These are phyloP conservation scores for Rhizophagus sp. DNA, from an alignment of 192 early-diverging fungal genomes.

Conservation along the genomic window DNA sequence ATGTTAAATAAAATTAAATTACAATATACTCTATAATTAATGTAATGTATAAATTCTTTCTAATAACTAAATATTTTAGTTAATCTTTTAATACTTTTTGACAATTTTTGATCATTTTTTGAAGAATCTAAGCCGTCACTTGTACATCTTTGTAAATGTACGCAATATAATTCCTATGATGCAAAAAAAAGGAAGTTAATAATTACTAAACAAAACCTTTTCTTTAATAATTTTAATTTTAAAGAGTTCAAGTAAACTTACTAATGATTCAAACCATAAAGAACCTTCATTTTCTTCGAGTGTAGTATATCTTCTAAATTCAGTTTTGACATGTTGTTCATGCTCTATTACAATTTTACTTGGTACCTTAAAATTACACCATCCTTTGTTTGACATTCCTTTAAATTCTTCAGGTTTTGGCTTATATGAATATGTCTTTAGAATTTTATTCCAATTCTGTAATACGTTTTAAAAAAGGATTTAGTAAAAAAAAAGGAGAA, in stretches of 20 bases:
- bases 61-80: neutral
- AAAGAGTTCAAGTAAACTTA: neutral
- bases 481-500: neutral
- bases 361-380: neutral
- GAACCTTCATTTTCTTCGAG: neutral
- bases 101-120: neutral
- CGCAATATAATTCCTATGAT: neutral
- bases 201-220: neutral
- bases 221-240: neutral
- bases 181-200: neutral
- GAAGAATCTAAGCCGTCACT: neutral
- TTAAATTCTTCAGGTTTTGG: neutral
- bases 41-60: neutral
- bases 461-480: neutral
- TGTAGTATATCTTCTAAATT: neutral
- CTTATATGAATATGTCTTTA: neutral
- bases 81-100: neutral
- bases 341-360: neutral
- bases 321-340: neutral
- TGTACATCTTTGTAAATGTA: neutral
- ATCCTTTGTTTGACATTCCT: neutral
- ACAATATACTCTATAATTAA: neutral
- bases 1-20: neutral
- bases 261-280: neutral
- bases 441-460: neutral